Evolutionary conservation across 2,329 filamentous ascomycete species (phyloP).

Genomic region (Rhinocladiella mackenziei): DNA sequence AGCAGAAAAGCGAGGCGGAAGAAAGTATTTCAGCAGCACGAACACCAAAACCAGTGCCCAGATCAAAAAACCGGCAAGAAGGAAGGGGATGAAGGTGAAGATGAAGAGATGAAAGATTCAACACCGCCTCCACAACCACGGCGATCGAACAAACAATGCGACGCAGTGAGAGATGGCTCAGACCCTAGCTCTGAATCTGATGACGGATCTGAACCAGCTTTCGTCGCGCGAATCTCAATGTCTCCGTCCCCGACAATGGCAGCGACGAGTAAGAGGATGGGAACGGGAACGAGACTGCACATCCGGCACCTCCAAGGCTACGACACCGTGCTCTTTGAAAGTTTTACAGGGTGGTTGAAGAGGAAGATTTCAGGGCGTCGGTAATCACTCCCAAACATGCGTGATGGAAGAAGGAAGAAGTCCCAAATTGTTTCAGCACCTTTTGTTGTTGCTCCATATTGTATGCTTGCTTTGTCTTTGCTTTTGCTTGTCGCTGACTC

Average conservation of each 20-base stretch:
- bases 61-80: conserved; percentile 34
- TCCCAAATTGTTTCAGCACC: no score
- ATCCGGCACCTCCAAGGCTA: conserved; percentile 72
- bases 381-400: no score
- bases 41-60: conserved; percentile 22
- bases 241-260: background rate
- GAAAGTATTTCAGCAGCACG: conserved; percentile 32
- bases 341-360: conserved; percentile 77
- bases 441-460: no score
- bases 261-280: conserved; percentile 27
- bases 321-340: conserved; percentile 74
- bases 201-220: conserved; percentile 9
- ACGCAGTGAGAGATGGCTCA: conserved; percentile 7
- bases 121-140: conserved; percentile 21
- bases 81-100: conserved; percentile 43
- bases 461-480: no score
- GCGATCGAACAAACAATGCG: conserved; percentile 5
- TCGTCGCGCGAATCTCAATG: conserved; percentile 15
- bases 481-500: no score
- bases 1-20: conserved; percentile 66
- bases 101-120: conserved; percentile 46
- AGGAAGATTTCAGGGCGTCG: no score
- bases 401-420: no score
- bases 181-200: no score
- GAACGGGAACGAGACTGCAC: conserved; percentile 46